phyloP scores from a whole-genome alignment of 139 green algal genomes.

The Limnomonas spitsbergensis region DNA sequence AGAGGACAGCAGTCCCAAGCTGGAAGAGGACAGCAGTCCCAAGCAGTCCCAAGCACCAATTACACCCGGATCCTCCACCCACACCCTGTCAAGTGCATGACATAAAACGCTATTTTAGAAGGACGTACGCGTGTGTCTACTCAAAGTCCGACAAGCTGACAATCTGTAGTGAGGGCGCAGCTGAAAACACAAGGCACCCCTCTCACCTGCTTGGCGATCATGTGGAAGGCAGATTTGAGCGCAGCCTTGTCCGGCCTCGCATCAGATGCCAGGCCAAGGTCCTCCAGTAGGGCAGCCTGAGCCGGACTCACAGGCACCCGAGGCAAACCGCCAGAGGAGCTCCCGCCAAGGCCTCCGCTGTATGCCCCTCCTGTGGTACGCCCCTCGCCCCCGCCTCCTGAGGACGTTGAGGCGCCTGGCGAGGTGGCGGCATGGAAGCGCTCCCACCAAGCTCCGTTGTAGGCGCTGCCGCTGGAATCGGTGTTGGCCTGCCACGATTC shows the following conservation, averaged over 20 bases:
- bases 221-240: neutral
- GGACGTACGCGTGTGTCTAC: too few relatives aligned
- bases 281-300: neutral
- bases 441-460: too few relatives aligned
- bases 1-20: too few relatives aligned
- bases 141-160: too few relatives aligned
- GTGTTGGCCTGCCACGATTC: neutral
- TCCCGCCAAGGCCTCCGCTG: too few relatives aligned
- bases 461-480: neutral
- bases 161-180: too few relatives aligned
- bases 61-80: neutral
- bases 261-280: neutral
- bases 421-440: neutral
- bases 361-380: too few relatives aligned
- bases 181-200: neutral
- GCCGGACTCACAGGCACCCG: neutral
- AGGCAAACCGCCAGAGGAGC: neutral
- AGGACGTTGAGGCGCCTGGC: neutral
- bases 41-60: neutral
- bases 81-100: neutral
- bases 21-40: too few relatives aligned
- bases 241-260: neutral
- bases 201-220: neutral
- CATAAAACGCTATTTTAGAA: too few relatives aligned
- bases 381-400: too few relatives aligned